These are phyloP conservation scores for Umbelopsis sp. DNA, from an alignment of 192 early-diverging fungal genomes.

Conservation along the genomic window DNA sequence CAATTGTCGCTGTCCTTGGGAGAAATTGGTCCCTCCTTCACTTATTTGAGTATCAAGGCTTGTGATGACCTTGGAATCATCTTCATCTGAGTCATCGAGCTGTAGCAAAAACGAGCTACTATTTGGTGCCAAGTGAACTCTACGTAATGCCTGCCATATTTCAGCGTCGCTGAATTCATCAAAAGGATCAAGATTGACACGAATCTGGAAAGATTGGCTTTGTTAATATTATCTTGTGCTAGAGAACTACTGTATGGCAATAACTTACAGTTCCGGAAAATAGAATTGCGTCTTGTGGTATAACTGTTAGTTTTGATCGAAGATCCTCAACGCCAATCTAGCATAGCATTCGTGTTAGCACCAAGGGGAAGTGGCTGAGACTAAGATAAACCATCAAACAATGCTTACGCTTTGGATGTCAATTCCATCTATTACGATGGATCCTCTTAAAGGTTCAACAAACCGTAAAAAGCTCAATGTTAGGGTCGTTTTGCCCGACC, in stretches of 20 bases:
- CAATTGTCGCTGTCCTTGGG: slow-evolving; percentile 82
- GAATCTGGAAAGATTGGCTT: slow-evolving; percentile 36
- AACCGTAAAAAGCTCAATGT: slow-evolving; percentile 73
- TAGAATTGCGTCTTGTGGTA: slow-evolving; percentile 74
- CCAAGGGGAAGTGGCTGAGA: background rate
- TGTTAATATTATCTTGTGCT: too few species aligned
- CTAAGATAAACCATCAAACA: slow-evolving; percentile 58
- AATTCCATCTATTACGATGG: slow-evolving; percentile 73
- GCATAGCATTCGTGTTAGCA: background rate
- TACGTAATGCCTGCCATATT: slow-evolving; percentile 29
- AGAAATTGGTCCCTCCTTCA: slow-evolving; percentile 77
- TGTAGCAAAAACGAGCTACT: background rate
- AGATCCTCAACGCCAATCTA: slow-evolving; percentile 77
- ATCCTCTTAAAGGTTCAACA: slow-evolving; percentile 64
- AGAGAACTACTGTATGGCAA: too few species aligned
- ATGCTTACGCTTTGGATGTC: slow-evolving; percentile 52
- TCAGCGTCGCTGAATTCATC: slow-evolving; percentile 63
- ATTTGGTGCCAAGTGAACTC: slow-evolving; percentile 27
- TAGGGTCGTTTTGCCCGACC: slow-evolving; percentile 75
- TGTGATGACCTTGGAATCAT: slow-evolving; percentile 14
- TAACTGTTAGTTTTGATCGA: slow-evolving; percentile 70
- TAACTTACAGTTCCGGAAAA: slow-evolving; percentile 59
- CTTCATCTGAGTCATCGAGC: background rate
- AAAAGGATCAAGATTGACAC: slow-evolving; percentile 86
- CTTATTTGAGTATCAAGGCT: slow-evolving; percentile 53